These are phyloP conservation scores for Saccharomycopsis hybrid DNA, from an alignment of 1,139 yeast genomes.

Conservation along the genomic window DNA sequence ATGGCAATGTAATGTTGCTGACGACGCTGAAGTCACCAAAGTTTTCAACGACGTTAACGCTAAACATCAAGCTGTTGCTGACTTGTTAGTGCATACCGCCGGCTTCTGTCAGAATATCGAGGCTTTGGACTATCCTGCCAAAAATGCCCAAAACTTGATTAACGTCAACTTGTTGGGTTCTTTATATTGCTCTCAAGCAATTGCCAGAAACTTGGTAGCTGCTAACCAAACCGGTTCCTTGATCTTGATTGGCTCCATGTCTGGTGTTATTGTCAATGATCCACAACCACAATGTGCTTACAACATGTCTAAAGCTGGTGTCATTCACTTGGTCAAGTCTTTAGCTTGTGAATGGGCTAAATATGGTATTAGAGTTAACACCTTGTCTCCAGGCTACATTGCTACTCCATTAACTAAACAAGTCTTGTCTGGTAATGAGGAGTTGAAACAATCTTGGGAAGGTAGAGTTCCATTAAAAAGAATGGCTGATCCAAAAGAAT, in stretches of 20 bases:
- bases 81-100: conserved; percentile 67
- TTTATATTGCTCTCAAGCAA: conserved; percentile 54
- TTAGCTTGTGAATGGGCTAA: conserved; percentile 84
- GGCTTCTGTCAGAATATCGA: conserved; percentile 80
- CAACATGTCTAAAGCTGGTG: conserved; percentile 84
- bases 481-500: conserved; percentile 74
- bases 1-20: conserved; percentile 75
- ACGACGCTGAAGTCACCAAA: conserved; percentile 52
- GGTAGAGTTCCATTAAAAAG: conserved; percentile 67
- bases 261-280: conserved; percentile 74
- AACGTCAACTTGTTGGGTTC: conserved; percentile 75
- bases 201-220: conserved; percentile 63
- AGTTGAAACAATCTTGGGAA: conserved; percentile 52
- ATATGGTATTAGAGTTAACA: conserved; percentile 69
- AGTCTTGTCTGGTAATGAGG: conserved; percentile 46
- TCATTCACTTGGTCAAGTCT: conserved; percentile 67
- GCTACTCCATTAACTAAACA: conserved; percentile 57
- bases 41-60: conserved; percentile 42
- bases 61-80: conserved; percentile 56
- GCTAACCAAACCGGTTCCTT: conserved; percentile 53
- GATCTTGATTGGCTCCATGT: conserved; percentile 78
- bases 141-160: conserved; percentile 60
- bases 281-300: conserved; percentile 85
- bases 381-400: conserved; percentile 79
- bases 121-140: conserved; percentile 71